These are phyloP conservation scores for Erucastrum elatum DNA, from an alignment of 345 rosid species.

Conservation along the genomic window DNA sequence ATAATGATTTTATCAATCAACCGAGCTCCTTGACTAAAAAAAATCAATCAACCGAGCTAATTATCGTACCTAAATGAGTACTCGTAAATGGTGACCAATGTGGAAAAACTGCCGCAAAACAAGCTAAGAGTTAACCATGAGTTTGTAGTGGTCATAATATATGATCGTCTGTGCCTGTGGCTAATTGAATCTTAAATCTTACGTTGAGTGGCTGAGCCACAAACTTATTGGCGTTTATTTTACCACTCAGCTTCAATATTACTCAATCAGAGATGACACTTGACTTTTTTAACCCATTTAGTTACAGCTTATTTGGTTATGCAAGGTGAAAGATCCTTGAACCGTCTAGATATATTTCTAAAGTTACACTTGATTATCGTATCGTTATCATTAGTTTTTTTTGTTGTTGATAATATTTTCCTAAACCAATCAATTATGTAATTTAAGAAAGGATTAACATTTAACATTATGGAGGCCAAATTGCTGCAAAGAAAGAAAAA, in stretches of 20 bases:
- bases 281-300: not conserved
- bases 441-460: not conserved
- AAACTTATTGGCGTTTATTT: not conserved
- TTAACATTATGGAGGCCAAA: not conserved
- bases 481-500: not conserved
- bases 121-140: not conserved
- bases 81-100: not conserved
- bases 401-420: not conserved
- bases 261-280: not conserved
- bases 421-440: not conserved
- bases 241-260: not conserved
- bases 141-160: not conserved
- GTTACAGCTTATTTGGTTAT: not conserved
- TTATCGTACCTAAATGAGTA: not conserved
- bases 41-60: not conserved
- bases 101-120: not conserved
- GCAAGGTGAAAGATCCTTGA: not conserved
- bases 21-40: not conserved
- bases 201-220: not conserved
- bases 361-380: not conserved
- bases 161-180: not conserved
- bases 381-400: not conserved
- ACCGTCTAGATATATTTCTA: not conserved
- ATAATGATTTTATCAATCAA: not conserved
- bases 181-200: not conserved